Conservation (phyloP, 169 alveolate species). For the Eimeria zaria region DNA sequence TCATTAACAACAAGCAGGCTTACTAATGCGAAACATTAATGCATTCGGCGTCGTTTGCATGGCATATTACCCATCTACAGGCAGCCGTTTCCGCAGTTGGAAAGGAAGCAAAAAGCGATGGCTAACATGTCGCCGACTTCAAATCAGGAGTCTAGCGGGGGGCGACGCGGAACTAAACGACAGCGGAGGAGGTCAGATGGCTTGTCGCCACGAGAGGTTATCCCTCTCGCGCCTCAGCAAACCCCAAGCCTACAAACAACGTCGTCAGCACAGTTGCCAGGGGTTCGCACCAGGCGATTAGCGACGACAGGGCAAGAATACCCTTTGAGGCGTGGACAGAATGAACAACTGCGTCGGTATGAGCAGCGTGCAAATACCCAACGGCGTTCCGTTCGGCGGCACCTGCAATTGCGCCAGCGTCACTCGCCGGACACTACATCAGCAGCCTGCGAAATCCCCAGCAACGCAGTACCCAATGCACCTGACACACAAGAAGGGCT, state of each 20-base stretch:
- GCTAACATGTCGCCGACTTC: not conserved
- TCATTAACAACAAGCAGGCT: not conserved
- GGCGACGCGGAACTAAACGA: constrained; percentile 53
- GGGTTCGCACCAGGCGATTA: constrained; percentile 41
- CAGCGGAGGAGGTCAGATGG: constrained; percentile 68
- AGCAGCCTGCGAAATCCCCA: not conserved
- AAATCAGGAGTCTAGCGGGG: constrained; percentile 21
- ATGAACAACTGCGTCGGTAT: constrained; percentile 24
- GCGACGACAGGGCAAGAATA: constrained; percentile 1
- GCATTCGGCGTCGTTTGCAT: not conserved
- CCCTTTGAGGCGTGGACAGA: constrained; percentile 11
- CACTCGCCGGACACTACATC: constrained; percentile 26
- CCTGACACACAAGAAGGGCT: constrained; percentile 15
- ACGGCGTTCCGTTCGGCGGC: constrained; percentile 39
- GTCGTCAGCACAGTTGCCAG: not conserved
- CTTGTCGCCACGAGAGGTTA: constrained; percentile 29
- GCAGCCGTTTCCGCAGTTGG: not conserved
- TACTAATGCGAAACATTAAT: not conserved
- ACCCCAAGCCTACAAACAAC: not conserved
- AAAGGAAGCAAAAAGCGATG: not conserved
- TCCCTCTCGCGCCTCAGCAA: constrained; percentile 23
- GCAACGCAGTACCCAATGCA: not conserved
- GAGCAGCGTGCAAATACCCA: constrained; percentile 35
- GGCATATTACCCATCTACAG: not conserved
- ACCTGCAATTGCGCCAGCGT: constrained; percentile 46